Base-by-base conservation (phyloP, 2,329 filamentous ascomycete species). In the Sporothrix mexicana region DNA sequence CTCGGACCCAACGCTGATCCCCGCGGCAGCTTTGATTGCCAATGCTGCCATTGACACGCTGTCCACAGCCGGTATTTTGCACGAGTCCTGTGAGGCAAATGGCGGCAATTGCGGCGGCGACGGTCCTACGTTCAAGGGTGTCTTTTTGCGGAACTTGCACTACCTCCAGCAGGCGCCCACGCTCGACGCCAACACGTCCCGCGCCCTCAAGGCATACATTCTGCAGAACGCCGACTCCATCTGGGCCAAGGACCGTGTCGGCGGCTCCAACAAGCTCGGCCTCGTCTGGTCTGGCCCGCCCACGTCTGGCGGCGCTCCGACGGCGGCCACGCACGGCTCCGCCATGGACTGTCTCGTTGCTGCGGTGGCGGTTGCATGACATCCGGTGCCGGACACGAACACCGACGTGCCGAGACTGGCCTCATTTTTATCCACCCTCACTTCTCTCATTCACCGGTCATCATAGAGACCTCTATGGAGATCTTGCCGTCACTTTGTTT, bases 271-370 rank as follows among this genome's bases (percentile, higher is more conserved):
- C 76, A 81, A 84, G 77, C 80, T 93, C 15, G 89, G 91, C 23
- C 81, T 91, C 1, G 82, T 87, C n/a, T 93, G 91, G 91, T 83
- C 85, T 0, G 91, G 90, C 0, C 90, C 91, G 0, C 73, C 77
- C 4, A 73, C 75, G 6, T 75, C 76, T 3, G 87, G 87, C 53
- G 77, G 81, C 2, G 78, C 79, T 0, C 83, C 85, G 53, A 86
- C 84, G 1, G 88, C 90, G 1, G 84, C 86, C 66, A 88, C 88
- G 25, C 91, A 93, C 62, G 88, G 87, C 77, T 88, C 88, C 20
- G 91, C 89, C 0, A 80, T 93, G 80, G 91, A 93, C 80, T 87
- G 85, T 49, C 81, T 93, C 43, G 88, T 93, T 73, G 91, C 88
- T 41, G 90, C 90, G 7, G 78, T 86, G 76, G 81, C 80, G 25